Evolutionary conservation across 2,329 filamentous ascomycete genomes (phyloP).

Genomic region (Talaromyces verruculosus): DNA sequence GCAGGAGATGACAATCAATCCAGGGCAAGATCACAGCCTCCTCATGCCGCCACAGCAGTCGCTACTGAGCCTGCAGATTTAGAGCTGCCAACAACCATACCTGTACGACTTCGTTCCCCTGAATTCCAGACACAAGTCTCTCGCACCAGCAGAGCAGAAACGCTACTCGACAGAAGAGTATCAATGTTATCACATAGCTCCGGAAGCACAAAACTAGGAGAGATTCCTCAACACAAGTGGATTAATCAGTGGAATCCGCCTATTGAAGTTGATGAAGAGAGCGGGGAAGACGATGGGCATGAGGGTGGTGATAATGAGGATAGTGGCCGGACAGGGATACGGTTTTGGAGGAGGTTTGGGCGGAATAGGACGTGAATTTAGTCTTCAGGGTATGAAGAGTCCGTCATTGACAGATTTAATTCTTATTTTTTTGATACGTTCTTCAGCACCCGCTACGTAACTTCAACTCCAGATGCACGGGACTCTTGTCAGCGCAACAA

Average conservation of each 20-base stretch:
- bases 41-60: background rate
- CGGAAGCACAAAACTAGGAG: conserved; percentile 21
- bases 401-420: too few species aligned
- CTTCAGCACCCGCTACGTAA: too few species aligned
- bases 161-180: background rate
- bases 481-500: too few species aligned
- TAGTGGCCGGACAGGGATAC: background rate
- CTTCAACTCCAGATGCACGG: too few species aligned
- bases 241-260: conserved; percentile 16
- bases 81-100: background rate
- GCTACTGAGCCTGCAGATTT: background rate
- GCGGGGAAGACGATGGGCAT: background rate
- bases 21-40: background rate
- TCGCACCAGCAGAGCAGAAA: background rate
- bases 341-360: conserved; percentile 12
- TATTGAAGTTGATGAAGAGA: conserved; percentile 9
- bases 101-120: background rate
- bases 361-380: background rate
- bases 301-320: background rate
- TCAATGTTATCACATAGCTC: conserved; percentile 20
- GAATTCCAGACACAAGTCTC: background rate
- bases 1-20: background rate
- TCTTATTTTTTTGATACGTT: too few species aligned
- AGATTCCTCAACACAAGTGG: conserved; percentile 21
- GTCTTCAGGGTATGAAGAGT: background rate